Conservation (phyloP, 495 filamentous ascomycete genomes). For the Hypoxylon subgilvum region DNA sequence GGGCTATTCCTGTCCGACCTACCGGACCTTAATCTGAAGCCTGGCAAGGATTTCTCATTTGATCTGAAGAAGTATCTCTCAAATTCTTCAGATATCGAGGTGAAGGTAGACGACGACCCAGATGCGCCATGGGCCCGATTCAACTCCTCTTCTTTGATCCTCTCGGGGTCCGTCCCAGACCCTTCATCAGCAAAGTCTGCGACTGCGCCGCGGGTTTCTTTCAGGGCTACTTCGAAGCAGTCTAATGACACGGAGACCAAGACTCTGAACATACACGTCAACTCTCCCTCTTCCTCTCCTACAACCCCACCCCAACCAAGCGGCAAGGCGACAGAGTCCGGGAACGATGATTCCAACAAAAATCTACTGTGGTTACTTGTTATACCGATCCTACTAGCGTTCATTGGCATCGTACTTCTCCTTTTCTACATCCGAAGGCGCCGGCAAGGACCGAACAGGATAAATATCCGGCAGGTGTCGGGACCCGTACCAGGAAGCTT, state of each 20-base stretch:
- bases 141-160: constrained; percentile 58
- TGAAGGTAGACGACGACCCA: constrained; percentile 60
- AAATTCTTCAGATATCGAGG: constrained; percentile 55
- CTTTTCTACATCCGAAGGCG: constrained; percentile 35
- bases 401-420: constrained; percentile 20
- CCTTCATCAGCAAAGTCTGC: constrained; percentile 19
- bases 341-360: constrained; percentile 11
- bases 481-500: constrained; percentile 50
- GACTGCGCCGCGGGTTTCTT: constrained; percentile 52
- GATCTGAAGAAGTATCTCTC: constrained; percentile 64
- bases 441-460: constrained; percentile 22
- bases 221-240: constrained; percentile 58
- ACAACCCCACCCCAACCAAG: constrained; percentile 15
- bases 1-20: constrained; percentile 49
- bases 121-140: constrained; percentile 72
- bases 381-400: constrained; percentile 35
- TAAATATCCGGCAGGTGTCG: constrained; percentile 46
- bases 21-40: constrained; percentile 57
- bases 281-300: constrained; percentile 29
- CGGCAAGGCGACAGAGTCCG: constrained; percentile 10
- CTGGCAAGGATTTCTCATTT: constrained; percentile 70
- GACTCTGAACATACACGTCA: constrained; percentile 59
- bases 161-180: constrained; percentile 69
- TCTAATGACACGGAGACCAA: constrained; percentile 51
- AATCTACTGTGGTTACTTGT: constrained; percentile 38